phyloP scores from a whole-genome alignment of 2,329 filamentous ascomycete species.

The Fusarium sp. region DNA sequence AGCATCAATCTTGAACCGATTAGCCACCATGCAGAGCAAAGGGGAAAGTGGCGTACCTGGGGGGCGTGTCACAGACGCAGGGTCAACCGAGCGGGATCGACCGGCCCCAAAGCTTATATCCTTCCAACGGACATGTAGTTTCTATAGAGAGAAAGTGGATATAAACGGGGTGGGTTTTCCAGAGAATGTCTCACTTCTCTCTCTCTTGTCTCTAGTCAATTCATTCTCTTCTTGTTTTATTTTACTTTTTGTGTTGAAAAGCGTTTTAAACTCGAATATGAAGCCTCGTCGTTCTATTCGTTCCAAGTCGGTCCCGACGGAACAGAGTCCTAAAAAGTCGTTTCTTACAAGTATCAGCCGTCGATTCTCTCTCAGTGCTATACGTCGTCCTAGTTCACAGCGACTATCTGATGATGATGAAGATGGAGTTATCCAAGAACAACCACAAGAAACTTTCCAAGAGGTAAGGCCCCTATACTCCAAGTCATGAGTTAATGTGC shows the following conservation, averaged over 20 bases:
- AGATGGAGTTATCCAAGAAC: slow-evolving; percentile 1
- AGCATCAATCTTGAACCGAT: neutral
- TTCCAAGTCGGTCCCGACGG: slow-evolving; percentile 25
- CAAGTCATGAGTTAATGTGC: too few species aligned
- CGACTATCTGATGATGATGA: slow-evolving; percentile 28
- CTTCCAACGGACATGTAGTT: neutral
- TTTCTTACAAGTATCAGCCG: slow-evolving; percentile 21
- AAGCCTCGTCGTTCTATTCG: slow-evolving; percentile 27
- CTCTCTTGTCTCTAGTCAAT: neutral
- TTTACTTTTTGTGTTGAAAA: neutral
- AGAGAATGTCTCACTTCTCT: slow-evolving; percentile 7
- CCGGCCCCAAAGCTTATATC: slow-evolving; percentile 29
- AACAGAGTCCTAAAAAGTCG: slow-evolving; percentile 16
- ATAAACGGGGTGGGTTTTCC: slow-evolving; percentile 25
- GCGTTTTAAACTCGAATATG: neutral
- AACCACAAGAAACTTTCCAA: slow-evolving; percentile 8
- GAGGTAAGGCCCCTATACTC: neutral
- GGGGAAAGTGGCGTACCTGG: slow-evolving; percentile 1
- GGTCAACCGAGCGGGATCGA: neutral
- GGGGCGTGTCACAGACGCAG: slow-evolving; percentile 24
- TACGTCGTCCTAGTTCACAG: slow-evolving; percentile 12
- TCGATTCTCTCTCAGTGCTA: slow-evolving; percentile 25
- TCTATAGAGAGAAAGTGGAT: neutral
- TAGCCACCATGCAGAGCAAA: neutral
- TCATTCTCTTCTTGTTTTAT: slow-evolving; percentile 2